Evolutionary conservation across 106 monocot species (phyloP).

Genomic region (Acorus gramineus): DNA sequence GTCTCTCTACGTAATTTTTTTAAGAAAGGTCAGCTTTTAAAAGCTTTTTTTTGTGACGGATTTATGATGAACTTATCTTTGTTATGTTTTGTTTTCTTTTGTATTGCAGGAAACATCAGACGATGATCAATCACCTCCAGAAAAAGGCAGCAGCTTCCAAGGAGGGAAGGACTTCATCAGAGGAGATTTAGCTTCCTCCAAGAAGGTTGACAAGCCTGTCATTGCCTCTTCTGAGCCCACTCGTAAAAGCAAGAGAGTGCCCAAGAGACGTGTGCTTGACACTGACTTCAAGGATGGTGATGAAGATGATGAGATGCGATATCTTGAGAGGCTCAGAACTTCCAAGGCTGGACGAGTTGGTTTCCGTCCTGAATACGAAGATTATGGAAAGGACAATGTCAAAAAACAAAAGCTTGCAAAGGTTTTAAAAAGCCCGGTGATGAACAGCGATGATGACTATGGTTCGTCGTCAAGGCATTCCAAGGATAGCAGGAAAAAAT

Average conservation of each 20-base stretch:
- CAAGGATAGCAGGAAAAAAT: constrained; percentile 30
- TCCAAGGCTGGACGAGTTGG: constrained; percentile 15
- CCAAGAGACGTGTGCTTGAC: constrained; percentile 47
- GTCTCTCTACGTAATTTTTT: too few relatives aligned
- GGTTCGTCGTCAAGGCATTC: constrained; percentile 9
- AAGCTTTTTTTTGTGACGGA: not conserved
- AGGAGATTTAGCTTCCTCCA: constrained; percentile 6
- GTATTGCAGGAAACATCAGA: constrained; percentile 23
- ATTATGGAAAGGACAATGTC: constrained; percentile 13
- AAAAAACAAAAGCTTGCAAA: constrained; percentile 34
- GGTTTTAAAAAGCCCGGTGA: constrained; percentile 27
- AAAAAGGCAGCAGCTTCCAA: constrained; percentile 7
- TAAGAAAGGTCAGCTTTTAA: not conserved
- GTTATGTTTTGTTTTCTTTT: not conserved
- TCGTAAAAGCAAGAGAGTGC: constrained; percentile 54
- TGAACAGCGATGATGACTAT: constrained; percentile 35
- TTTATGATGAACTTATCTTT: not conserved
- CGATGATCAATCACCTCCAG: constrained; percentile 17
- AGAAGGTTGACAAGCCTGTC: constrained; percentile 2
- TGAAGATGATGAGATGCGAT: constrained; percentile 47
- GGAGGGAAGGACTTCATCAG: constrained; percentile 24
- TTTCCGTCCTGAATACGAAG: constrained; percentile 17
- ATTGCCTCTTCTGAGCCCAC: constrained; percentile 21
- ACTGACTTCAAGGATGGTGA: constrained; percentile 32
- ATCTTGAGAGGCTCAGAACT: constrained; percentile 40